Base-by-base conservation (phyloP, 495 filamentous ascomycete genomes). In the Xylaria venustula region DNA sequence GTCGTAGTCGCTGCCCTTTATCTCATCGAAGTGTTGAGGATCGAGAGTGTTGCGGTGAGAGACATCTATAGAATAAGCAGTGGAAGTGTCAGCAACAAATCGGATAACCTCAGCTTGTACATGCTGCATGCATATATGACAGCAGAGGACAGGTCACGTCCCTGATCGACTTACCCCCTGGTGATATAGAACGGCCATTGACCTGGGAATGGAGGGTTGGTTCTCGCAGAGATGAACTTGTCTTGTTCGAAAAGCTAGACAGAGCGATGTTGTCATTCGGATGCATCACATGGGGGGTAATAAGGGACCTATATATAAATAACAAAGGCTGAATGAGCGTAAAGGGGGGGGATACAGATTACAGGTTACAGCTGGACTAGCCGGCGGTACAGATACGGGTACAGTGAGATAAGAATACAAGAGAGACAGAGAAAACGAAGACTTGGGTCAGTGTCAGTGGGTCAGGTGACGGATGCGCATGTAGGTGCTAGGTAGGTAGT, bases 241-340 rank as follows among this genome's bases (percentile, higher is more conserved):
- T 22, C 6, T 22, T 19, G 20, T 53, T 53, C 11, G 22, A 30
- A 42, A 54, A 36, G 34, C 34, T 26, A 22, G 36, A 42, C 51
- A 54, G 51, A 20, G 34, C 20, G 25, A 54, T 54, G 51, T 26
- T 42, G 20, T 54, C 51, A 54, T 54, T 34, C 19, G 51, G 28
- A 54, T 26, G 37, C 51, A 54, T 54, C 51, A 54, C 34, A 36
- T 54, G 51, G 36, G 51, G 37, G 30, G 11, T 34, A 34, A 34
- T 34, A 34, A 34, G n/a, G n/a, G n/a, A n/a, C n/a, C 30, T 5
- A 34, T 5, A 34, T 34, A 34, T 5, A 11, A 34, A 34, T 5
- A 34, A 11, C 30, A 34, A 34, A 34, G 30, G 11, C 5, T 34
- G 11, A 11, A 34, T 5, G 11, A 11, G 30, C 30, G 11, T 11